Base-by-base conservation (phyloP, 2,329 filamentous ascomycete genomes). In the Calonectria crousiana region DNA sequence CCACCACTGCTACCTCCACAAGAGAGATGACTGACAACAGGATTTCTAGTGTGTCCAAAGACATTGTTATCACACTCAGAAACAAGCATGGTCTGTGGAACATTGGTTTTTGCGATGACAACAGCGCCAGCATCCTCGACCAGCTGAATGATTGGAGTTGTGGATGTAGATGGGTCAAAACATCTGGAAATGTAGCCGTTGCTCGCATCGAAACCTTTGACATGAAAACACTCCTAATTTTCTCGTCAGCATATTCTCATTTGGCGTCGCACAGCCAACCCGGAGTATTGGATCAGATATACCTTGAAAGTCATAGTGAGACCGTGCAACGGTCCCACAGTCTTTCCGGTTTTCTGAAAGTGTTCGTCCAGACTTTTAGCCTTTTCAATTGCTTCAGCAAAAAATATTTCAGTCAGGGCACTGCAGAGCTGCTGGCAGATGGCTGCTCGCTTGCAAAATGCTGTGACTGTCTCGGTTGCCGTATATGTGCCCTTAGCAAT, bases 361-460 rank as follows among this genome's bases (percentile, higher is more conserved):
- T 56, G 52, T 6, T 56, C 30, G 23, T 56, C 52, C 26, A 56
- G 6, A 4, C 8, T 34, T 23, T 56, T 34, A 11, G 52, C 64
- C 26, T 67, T 47, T 32, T 49, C 41, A 14, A 67, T 47, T 32
- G 64, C 64, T 16, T 52, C 64, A n/a, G 38, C 8, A 30, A 67
- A 67, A 20, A 51, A 8, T 2, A 67, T 67, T n/a, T 67, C 64
- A 36, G 64, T 67, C 64, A 67, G 52, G 9, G 38, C 38, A 30
- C 52, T 67, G 64, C 38, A 49, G 23, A 67, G 64, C 44, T 67
- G 64, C 16, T 67, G 64, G 10, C 38, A 47, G 44, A 67, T 52
- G n/a, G 64, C 64, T 10, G 64, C 64, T 34, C 64, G 10, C 44
- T 67, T 67, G 44, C 64, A 67, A 67, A 67, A 67, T 30, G 64